phyloP scores from a whole-genome alignment of 768 basidiomycete genomes.

The Mrakia hoshinonis region DNA sequence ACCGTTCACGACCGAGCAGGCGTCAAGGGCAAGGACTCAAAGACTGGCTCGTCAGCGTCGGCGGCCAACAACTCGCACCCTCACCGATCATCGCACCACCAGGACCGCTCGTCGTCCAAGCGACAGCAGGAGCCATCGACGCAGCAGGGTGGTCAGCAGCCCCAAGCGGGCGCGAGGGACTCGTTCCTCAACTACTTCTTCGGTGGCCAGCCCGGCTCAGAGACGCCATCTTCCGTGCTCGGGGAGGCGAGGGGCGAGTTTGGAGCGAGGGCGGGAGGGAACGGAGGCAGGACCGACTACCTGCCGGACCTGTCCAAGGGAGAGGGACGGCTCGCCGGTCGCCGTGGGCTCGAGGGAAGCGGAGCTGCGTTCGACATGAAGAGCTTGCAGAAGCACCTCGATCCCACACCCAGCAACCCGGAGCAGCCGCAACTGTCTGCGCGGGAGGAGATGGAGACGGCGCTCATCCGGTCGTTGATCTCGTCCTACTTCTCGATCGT shows the following conservation, averaged over 20 bases:
- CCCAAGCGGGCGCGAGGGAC: slow-evolving; percentile 44
- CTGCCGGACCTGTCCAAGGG: slow-evolving; percentile 30
- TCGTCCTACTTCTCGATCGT: slow-evolving; percentile 92
- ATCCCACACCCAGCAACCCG: slow-evolving; percentile 61
- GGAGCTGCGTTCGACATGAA: slow-evolving; percentile 84
- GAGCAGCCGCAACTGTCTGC: slow-evolving; percentile 55
- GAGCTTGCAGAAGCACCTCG: slow-evolving; percentile 92
- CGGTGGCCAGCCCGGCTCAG: slow-evolving; percentile 57
- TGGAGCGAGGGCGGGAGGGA: slow-evolving; percentile 34
- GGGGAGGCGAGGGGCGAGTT: slow-evolving; percentile 26
- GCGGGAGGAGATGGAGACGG: slow-evolving; percentile 94
- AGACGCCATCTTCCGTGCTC: slow-evolving; percentile 13
- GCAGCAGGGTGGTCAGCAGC: slow-evolving; percentile 8
- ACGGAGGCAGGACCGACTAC: slow-evolving; percentile 28
- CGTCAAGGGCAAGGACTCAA: slow-evolving; percentile 41
- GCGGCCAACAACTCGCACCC: slow-evolving; percentile 33
- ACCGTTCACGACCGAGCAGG: slow-evolving; percentile 64
- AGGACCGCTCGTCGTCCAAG: slow-evolving; percentile 33
- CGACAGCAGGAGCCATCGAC: slow-evolving; percentile 16
- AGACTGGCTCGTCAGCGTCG: neutral
- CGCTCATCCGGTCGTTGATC: slow-evolving; percentile 86
- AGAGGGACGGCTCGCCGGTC: slow-evolving; percentile 28
- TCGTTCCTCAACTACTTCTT: slow-evolving; percentile 98
- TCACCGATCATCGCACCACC: slow-evolving; percentile 37
- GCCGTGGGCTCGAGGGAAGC: slow-evolving; percentile 16